Base-by-base conservation (phyloP, 108 stramenopile genomes). In the Hondaea fermentalgiana region DNA sequence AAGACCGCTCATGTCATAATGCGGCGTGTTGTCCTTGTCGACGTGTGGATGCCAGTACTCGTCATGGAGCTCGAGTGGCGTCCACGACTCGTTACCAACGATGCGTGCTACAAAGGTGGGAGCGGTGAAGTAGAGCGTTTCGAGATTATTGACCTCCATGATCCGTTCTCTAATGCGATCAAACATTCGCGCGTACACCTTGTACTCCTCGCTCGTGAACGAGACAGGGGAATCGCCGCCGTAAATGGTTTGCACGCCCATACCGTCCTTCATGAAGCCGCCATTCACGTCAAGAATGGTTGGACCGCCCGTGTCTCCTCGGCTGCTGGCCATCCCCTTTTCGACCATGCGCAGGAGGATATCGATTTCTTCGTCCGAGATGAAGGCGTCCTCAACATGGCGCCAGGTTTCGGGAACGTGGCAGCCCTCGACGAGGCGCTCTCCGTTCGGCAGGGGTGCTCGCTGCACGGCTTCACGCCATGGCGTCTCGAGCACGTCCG, bases 1-100 rank as follows among this genome's bases (percentile, higher is more conserved):
- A 28, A 93, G 87, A 5, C 91, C 93, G 2, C 88, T 89, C 49
- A 89, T 91, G 17, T 92, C 90, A 87, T 93, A 93, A 60, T 93
- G 93, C 4, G 69, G 60, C 21, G 93, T 93, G 90, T 93, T 93
- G 17, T 90, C 58, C 72, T 90, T 88, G 89, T 93, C 93, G 4
- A 91, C 91, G 71, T 93, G 93, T 3, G 64, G 60, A 53, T 90
- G 90, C 72, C 87, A 93, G 87, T 93, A 93, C 57, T 90, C 93
- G 57, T 93, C 93, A 89, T 93, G 93, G 35, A 64, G 19, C 47
- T 49, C 72, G 19, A 5, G 3, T 25, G 92, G 90, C 21, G 21
- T 10, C 92, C 92, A 93, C 12, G 89, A 17, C n/a, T 44, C 23
- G 55, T 60, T 59, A 35, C 88, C 89, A 5, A 42, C 44, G 10